Evolutionary conservation across 2,329 filamentous ascomycete species (phyloP), one percentile per base, ranked within the genome.

Genomic region (Aureobasidium pullulans): DNA sequence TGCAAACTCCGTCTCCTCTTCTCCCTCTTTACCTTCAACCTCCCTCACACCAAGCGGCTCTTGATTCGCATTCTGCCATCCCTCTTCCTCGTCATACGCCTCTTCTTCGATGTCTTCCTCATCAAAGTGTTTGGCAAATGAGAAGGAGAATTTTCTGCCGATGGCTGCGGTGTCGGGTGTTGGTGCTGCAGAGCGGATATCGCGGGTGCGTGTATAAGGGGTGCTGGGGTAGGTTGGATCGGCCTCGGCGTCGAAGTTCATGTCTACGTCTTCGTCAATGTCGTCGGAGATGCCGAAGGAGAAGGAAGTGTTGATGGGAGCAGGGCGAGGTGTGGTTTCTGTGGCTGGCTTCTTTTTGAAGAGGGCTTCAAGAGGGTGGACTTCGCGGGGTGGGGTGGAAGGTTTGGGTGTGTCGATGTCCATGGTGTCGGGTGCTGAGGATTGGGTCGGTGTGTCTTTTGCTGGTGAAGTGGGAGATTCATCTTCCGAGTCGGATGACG

Each of bases 111-210:
- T 73, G 8, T 79, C 76, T 1, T 77, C 75, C 43, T 76, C 75
- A 10, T 79, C 31, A 16, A 34, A 40, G 9, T 44, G n/a, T 29
- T 52, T 43, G 13, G 73, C 29, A 71, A 73, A 52, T 64, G 75
- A 42, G 80, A 86, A 78, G 63, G 79, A 77, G 68, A 87, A 86
- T 60, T 77, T 80, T 31, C 84, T 83, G 42, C 79, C 84, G 1
- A 89, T 85, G 61, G 91, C 85, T 1, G 90, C 90, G 0, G 94
- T 97, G 69, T 99, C 94, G 0, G 94, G 94, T 0, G 94, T 99
- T 0, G 94, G 94, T 2, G 94, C 94, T 6, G 91, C 91, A 70
- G 91, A 96, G 59, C 94, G 83, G n/a, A 89, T 70, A 53, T 82
- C 83, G 62, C 91, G 83, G 74, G 79, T 83, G 63, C 86, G 84